Percentiles rank a stretch among this genome's conserved stretches.
Conservation (phyloP, 306 rosid species). For the Medicago truncatula region MtrunA17r5.0-ANR NC_053049.1:43899501-43900000, state of each 20-base stretch:
- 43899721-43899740: neutral
- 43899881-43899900: conserved; percentile 53
- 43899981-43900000: conserved; percentile 19
- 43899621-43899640: conserved; percentile 12
- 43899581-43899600: conserved; percentile 14
- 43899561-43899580: conserved; percentile 24
- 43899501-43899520: conserved; percentile 59
- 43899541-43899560: conserved; percentile 22
- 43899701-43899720: conserved; percentile 15
- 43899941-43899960: conserved; percentile 11
- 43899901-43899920: conserved; percentile 33
- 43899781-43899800: conserved; percentile 23
- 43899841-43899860: conserved; percentile 57
- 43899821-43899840: conserved; percentile 56
- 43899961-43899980: conserved; percentile 13
- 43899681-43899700: conserved; percentile 10
- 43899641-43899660: neutral
- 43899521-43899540: conserved; percentile 7
- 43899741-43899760: neutral
- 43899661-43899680: conserved; percentile 33
- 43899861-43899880: conserved; percentile 50
- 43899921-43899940: conserved; percentile 11
- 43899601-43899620: conserved; percentile 19
- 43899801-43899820: conserved; percentile 35
- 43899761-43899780: conserved; percentile 8